Percentiles rank a stretch among this genome's conserved stretches.
These are phyloP conservation scores for Ramaria rubella DNA, from an alignment of 768 basidiomycete species.

Conservation along the genomic window DNA sequence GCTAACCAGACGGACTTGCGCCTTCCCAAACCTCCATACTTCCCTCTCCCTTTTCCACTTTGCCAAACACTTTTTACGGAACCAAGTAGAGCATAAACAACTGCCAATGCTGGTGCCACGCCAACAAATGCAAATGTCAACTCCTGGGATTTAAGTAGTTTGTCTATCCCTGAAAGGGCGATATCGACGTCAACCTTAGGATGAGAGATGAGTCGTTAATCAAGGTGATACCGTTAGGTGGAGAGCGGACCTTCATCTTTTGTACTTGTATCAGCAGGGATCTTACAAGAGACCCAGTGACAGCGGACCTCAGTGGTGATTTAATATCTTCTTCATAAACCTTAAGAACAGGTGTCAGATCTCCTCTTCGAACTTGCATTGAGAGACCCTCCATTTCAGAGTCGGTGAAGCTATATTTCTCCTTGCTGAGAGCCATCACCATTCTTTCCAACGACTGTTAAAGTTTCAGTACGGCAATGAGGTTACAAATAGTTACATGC, in stretches of 20 bases:
- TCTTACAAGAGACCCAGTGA: conserved; percentile 75
- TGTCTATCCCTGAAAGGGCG: conserved; percentile 86
- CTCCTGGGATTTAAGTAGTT: conserved; percentile 88
- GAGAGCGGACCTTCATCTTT: conserved; percentile 76
- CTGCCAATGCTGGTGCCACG: conserved; percentile 79
- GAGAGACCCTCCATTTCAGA: conserved; percentile 62
- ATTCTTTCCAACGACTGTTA: conserved; percentile 85
- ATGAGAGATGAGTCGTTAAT: conserved; percentile 1
- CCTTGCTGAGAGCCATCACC: conserved; percentile 77
- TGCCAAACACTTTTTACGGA: conserved; percentile 46
- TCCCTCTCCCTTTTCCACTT: conserved; percentile 41
- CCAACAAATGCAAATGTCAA: conserved; percentile 96
- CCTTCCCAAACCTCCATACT: conserved; percentile 51
- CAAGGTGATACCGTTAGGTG: not conserved
- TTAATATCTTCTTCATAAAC: conserved; percentile 92
- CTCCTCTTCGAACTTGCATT: conserved; percentile 63
- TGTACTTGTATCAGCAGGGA: conserved; percentile 89
- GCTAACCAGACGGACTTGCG: conserved; percentile 60
- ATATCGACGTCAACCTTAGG: conserved; percentile 95
- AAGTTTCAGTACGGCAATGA: not conserved
- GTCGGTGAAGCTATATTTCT: conserved; percentile 46
- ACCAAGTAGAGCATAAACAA: conserved; percentile 64
- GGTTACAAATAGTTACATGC: conserved; percentile 34
- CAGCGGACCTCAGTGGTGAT: conserved; percentile 72
- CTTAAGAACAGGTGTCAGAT: conserved; percentile 78